These are phyloP conservation scores for Fistulifera solaris DNA, from an alignment of 108 stramenopile genomes.

Conservation along the genomic window DNA sequence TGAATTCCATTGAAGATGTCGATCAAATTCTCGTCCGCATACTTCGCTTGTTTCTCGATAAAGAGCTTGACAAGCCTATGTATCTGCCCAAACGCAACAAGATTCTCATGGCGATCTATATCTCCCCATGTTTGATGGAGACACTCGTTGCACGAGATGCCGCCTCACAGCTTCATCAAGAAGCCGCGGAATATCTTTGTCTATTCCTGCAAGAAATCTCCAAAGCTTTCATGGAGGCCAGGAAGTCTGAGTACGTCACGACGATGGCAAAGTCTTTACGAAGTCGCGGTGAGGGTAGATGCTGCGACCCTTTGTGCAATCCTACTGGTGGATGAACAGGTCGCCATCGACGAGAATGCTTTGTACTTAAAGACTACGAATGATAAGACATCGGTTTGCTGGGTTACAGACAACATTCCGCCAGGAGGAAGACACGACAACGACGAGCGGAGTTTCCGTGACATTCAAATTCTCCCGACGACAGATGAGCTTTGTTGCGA, in stretches of 20 bases:
- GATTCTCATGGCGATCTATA: conserved; percentile 5
- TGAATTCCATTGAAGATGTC: conserved; percentile 12
- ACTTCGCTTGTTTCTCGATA: conserved; percentile 15
- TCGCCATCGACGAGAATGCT: background rate
- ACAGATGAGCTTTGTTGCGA: conserved; percentile 25
- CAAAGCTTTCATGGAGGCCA: conserved; percentile 24
- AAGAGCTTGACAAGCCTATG: conserved; percentile 23
- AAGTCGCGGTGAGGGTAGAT: conserved; percentile 9
- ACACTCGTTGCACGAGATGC: conserved; percentile 14
- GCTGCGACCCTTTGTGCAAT: conserved; percentile 18
- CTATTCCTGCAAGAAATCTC: conserved; percentile 17
- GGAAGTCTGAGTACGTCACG: conserved; percentile 14
- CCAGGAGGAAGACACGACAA: conserved; percentile 47
- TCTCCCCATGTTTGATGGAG: conserved; percentile 11
- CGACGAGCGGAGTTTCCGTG: conserved; percentile 34
- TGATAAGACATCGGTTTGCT: conserved; percentile 15
- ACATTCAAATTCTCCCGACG: conserved; percentile 35
- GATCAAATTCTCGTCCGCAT: conserved; percentile 22
- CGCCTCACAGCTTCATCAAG: conserved; percentile 1
- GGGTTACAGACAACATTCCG: conserved; percentile 29
- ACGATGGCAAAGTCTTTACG: conserved; percentile 18
- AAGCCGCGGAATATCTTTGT: conserved; percentile 12
- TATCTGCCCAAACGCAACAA: conserved; percentile 11
- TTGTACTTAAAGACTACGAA: background rate
- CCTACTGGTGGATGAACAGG: conserved; percentile 20